Conservation (phyloP, 352 stramenopile genomes). For the Pythium scleroteichum region DNA sequence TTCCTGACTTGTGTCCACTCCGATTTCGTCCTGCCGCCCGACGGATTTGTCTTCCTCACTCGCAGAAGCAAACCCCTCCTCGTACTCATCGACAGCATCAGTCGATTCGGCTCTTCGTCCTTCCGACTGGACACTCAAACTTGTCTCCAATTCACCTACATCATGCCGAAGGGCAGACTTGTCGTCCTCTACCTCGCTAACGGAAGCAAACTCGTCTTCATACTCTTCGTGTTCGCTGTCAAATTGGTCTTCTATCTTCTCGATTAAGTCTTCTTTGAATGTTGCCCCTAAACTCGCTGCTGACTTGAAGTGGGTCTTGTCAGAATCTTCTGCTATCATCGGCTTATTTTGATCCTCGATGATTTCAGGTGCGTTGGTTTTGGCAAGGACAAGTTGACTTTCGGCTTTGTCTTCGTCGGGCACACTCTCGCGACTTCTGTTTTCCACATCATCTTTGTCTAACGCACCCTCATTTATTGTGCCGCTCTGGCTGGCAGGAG, state of each 20-base stretch:
- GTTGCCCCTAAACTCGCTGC: too few relatives aligned
- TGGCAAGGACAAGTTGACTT: too few relatives aligned
- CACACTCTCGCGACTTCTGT: not conserved
- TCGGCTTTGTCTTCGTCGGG: not conserved
- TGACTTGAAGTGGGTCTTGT: too few relatives aligned
- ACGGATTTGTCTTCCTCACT: conserved; percentile 21
- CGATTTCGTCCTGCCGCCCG: too few relatives aligned
- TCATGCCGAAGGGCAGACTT: conserved; percentile 3
- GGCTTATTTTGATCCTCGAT: too few relatives aligned
- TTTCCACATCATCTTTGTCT: not conserved
- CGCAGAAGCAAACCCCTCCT: conserved; percentile 25
- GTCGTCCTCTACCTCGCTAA: conserved; percentile 16
- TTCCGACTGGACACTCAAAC: too few relatives aligned
- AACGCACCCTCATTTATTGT: not conserved
- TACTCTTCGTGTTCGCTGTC: conserved; percentile 16
- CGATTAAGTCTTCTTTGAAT: not conserved
- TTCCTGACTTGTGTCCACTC: too few relatives aligned
- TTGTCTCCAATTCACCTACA: too few relatives aligned
- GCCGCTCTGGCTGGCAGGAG: not conserved
- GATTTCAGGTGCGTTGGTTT: too few relatives aligned
- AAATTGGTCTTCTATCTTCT: conserved; percentile 4
- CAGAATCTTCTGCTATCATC: too few relatives aligned
- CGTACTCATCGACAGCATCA: conserved; percentile 16
- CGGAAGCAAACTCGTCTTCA: conserved; percentile 31
- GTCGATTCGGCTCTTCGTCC: too few relatives aligned